A percentile compares a stretch with the other conserved stretches of the same genome.
phyloP scores from a whole-genome alignment of 2,329 filamentous ascomycete species.

The Cercospora canescens region DNA sequence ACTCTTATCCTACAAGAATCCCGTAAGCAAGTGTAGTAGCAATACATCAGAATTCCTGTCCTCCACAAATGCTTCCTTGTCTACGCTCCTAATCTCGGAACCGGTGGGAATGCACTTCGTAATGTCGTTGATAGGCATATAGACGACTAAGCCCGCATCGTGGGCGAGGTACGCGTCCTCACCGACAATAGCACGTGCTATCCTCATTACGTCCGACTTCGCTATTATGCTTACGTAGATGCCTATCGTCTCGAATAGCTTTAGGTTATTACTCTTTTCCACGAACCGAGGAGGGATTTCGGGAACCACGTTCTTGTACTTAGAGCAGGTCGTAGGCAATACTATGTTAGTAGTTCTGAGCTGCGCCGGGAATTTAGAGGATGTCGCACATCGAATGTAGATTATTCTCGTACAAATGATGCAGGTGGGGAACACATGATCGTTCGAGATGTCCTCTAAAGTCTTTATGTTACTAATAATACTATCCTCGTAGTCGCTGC shows the following conservation, averaged over 20 bases:
- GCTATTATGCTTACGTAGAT: neutral
- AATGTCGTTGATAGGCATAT: neutral
- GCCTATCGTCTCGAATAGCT: neutral
- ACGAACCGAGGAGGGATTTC: neutral
- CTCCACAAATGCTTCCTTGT: neutral
- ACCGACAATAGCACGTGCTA: neutral
- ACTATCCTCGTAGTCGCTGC: neutral
- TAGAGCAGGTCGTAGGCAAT: neutral
- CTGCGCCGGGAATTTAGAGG: neutral
- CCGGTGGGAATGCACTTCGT: neutral
- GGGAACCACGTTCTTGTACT: neutral
- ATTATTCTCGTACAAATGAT: neutral
- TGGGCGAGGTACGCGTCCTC: neutral
- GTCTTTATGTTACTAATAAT: neutral
- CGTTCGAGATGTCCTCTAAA: neutral
- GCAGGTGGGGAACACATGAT: neutral
- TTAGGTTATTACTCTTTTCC: neutral
- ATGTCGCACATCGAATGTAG: neutral
- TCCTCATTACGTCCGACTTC: neutral
- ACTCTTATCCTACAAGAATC: neutral
- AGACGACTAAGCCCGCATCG: neutral
- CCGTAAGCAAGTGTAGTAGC: neutral
- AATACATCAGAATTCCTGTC: neutral
- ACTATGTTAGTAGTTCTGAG: neutral
- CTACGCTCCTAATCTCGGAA: neutral